phyloP scores from a whole-genome alignment of 371 early-diverging fungal species.

The Dichotomocladium elegans region DNA sequence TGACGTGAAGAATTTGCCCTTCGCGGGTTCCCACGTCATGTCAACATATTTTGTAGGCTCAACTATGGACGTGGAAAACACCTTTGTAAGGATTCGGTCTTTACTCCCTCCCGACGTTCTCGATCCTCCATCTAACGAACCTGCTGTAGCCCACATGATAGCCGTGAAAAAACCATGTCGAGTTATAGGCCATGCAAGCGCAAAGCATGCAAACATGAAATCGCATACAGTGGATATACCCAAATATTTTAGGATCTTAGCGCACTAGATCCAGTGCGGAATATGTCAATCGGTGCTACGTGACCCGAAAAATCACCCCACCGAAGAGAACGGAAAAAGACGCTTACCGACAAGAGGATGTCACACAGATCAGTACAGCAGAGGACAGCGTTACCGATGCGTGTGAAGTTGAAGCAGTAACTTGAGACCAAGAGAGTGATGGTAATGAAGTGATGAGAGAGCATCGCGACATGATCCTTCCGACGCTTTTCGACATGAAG shows the following conservation, averaged over 20 bases:
- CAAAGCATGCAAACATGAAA: slow-evolving; percentile 71
- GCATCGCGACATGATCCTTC: slow-evolving; percentile 76
- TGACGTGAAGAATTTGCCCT: slow-evolving; percentile 56
- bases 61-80: slow-evolving; percentile 9
- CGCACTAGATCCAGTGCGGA: slow-evolving; percentile 31
- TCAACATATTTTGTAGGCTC: slow-evolving; percentile 47
- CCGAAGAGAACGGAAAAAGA: neutral
- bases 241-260: slow-evolving; percentile 77
- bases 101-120: neutral
- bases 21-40: slow-evolving; percentile 64
- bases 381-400: slow-evolving; percentile 80
- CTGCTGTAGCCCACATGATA: slow-evolving; percentile 53
- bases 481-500: slow-evolving; percentile 74
- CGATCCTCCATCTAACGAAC: slow-evolving; percentile 13
- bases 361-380: slow-evolving; percentile 83
- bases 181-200: slow-evolving; percentile 74
- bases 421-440: slow-evolving; percentile 62
- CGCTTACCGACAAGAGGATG: slow-evolving; percentile 64
- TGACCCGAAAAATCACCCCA: neutral
- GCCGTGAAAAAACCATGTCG: slow-evolving; percentile 64
- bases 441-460: slow-evolving; percentile 82
- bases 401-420: slow-evolving; percentile 70
- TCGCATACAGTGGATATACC: slow-evolving; percentile 59
- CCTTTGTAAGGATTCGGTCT: neutral
- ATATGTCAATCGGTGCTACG: neutral